phyloP scores from a whole-genome alignment of 2,329 filamentous ascomycete species.

The Ophiostoma tasmaniense region DNA sequence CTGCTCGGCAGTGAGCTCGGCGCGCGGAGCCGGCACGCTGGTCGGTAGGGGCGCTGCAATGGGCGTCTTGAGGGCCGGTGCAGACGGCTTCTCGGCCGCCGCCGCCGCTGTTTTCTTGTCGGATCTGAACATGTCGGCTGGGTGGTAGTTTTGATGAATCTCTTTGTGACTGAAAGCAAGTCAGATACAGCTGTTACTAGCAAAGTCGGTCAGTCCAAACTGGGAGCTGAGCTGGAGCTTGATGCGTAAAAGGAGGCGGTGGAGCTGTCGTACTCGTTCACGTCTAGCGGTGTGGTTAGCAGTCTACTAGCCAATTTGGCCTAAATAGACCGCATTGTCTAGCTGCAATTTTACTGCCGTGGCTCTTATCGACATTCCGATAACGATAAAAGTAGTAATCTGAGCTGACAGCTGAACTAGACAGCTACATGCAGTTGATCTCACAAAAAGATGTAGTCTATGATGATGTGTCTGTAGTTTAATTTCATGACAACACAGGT shows the following conservation, averaged over 20 bases:
- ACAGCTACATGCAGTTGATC: no score
- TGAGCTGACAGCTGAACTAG: no score
- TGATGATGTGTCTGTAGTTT: no score
- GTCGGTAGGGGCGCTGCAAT: constrained; percentile 48
- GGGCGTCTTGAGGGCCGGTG: constrained; percentile 31
- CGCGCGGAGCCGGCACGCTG: constrained; percentile 47
- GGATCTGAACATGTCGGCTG: background rate
- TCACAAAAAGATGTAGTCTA: no score
- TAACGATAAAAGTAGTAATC: background rate
- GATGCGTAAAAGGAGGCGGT: constrained; percentile 1
- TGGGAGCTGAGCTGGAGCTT: background rate
- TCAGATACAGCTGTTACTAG: no score
- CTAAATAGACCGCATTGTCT: background rate
- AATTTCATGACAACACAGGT: background rate
- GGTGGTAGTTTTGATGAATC: background rate
- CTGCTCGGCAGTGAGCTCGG: constrained; percentile 66
- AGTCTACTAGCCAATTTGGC: rapidly evolving
- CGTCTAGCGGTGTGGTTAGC: background rate
- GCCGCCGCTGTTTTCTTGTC: constrained; percentile 6
- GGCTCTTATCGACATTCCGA: background rate
- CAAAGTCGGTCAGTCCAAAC: no score
- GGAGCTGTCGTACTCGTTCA: constrained; percentile 5
- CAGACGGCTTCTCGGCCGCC: constrained; percentile 9
- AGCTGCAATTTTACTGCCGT: background rate
- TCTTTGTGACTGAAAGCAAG: background rate